phyloP scores from a whole-genome alignment of 768 basidiomycete species.

The Lanmaoa pseudosensibilis region DNA sequence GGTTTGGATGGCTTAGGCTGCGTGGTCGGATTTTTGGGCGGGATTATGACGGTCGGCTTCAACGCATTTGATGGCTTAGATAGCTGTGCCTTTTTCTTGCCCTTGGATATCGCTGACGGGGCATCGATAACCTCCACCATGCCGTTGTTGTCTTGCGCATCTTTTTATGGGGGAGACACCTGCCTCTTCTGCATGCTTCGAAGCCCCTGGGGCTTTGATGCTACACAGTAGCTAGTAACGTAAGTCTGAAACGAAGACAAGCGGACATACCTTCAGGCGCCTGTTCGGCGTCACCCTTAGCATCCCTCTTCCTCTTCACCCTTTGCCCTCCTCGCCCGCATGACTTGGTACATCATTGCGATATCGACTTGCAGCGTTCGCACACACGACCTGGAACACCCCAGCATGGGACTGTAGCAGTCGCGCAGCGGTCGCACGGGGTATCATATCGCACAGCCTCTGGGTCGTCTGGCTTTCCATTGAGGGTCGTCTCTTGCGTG shows the following conservation, averaged over 20 bases:
- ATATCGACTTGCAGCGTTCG: not conserved
- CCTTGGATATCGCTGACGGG: not conserved
- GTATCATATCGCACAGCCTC: not conserved
- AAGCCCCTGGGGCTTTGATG: not conserved
- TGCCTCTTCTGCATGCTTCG: not conserved
- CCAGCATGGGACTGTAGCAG: not conserved
- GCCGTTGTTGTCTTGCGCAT: not conserved
- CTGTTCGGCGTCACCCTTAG: not conserved
- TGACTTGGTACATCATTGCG: not conserved
- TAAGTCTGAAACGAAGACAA: not conserved
- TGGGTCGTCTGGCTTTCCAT: not conserved
- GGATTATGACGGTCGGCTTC: not conserved
- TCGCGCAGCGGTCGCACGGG: not conserved
- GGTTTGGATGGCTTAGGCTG: not conserved
- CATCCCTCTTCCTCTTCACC: not conserved
- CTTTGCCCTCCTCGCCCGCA: not conserved
- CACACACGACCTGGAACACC: not conserved
- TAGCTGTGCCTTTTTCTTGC: not conserved
- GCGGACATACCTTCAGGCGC: not conserved
- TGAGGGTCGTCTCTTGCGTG: too few species aligned
- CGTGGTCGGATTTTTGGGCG: not conserved
- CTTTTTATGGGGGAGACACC: not conserved
- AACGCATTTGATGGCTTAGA: not conserved
- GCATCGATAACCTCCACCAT: not conserved
- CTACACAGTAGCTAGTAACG: not conserved